Conservation (phyloP, 139 green algal genomes). For the Picochlorum sp. region DNA sequence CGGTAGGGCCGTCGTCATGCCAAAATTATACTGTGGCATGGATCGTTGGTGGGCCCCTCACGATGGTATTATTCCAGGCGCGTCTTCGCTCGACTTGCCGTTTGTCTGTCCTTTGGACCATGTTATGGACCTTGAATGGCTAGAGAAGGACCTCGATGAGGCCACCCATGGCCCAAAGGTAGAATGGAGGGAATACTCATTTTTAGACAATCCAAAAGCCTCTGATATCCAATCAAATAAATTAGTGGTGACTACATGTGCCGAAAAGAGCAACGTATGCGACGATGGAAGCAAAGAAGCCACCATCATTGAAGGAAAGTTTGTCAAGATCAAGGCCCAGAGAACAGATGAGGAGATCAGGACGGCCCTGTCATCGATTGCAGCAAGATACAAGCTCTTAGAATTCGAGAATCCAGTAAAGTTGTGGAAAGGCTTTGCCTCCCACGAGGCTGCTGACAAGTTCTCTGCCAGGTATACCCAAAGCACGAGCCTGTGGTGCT, state of each 20-base stretch:
- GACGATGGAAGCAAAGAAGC: conserved; percentile 4
- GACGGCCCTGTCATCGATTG: not conserved
- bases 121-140: conserved; percentile 72
- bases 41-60: conserved; percentile 88
- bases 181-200: conserved; percentile 22
- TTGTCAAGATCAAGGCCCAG: not conserved
- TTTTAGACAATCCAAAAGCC: conserved; percentile 21
- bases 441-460: conserved; percentile 32
- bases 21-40: conserved; percentile 67
- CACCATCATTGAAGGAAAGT: not conserved
- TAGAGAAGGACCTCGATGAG: not conserved
- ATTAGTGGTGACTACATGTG: conserved; percentile 4
- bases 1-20: conserved; percentile 64
- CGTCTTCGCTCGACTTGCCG: conserved; percentile 52
- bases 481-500: conserved; percentile 79
- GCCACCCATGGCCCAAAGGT: conserved; percentile 3
- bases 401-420: conserved; percentile 1
- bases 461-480: conserved; percentile 49
- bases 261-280: not conserved
- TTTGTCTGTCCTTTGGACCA: conserved; percentile 84
- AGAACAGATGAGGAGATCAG: conserved; percentile 2
- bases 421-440: conserved; percentile 28
- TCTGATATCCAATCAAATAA: not conserved
- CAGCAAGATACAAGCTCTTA: not conserved
- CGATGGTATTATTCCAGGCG: conserved; percentile 71